Conservation (phyloP, 2,329 filamentous ascomycete species). For the Colletotrichum plurivorum region DNA sequence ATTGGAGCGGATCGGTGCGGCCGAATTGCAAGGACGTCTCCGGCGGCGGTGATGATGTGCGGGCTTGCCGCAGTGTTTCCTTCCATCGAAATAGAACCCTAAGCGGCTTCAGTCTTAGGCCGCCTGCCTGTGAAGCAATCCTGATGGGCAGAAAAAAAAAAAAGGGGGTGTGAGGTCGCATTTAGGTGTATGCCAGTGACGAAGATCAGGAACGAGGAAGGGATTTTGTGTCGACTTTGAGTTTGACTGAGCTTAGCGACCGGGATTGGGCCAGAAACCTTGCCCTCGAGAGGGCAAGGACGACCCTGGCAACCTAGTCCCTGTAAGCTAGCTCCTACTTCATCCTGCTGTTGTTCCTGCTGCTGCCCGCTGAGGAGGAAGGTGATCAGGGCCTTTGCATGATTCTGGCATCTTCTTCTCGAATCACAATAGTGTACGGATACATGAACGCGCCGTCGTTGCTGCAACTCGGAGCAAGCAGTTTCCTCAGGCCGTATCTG, state of each 20-base stretch:
- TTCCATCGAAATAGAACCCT: background rate
- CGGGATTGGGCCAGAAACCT: constrained; percentile 22
- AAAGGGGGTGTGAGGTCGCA: constrained; percentile 29
- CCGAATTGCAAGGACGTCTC: constrained; percentile 1
- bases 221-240: constrained; percentile 14
- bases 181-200: constrained; percentile 30
- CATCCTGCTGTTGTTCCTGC: constrained; percentile 15
- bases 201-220: constrained; percentile 23
- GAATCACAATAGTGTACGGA: background rate
- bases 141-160: background rate
- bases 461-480: background rate
- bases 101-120: too few species aligned
- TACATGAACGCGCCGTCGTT: background rate
- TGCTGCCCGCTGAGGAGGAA: constrained; percentile 18
- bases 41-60: background rate
- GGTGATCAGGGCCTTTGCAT: constrained; percentile 5
- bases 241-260: constrained; percentile 25
- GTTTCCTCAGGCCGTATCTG: too few species aligned
- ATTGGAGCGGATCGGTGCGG: constrained; percentile 27
- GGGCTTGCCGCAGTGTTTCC: background rate
- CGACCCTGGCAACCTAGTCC: constrained; percentile 17
- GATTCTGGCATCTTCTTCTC: background rate
- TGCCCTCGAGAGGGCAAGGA: constrained; percentile 4
- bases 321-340: background rate
- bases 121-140: background rate